Evolutionary conservation across 306 rosid genomes (phyloP).

Genomic region (Aeschynomene evenia): DNA sequence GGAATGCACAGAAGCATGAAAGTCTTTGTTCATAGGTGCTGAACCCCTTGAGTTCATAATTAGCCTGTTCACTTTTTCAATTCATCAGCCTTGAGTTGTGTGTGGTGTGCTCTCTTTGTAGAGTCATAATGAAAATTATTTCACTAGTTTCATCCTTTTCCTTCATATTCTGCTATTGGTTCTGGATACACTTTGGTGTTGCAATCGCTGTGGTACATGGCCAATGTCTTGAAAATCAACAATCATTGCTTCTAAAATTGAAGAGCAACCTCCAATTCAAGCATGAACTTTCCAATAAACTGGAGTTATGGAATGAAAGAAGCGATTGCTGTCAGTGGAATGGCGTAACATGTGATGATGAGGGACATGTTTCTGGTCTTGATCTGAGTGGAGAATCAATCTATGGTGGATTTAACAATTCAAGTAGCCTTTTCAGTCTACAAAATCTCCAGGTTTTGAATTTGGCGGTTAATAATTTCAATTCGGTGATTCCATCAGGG

Average conservation of each 20-base stretch:
- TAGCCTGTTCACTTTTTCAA: background rate
- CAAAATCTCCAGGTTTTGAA: background rate
- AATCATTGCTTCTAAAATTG: constrained; percentile 16
- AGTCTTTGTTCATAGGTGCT: background rate
- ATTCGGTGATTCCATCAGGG: constrained; percentile 2
- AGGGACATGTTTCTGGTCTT: constrained; percentile 26
- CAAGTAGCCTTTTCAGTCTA: constrained; percentile 14
- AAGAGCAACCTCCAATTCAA: background rate
- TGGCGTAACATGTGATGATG: constrained; percentile 39
- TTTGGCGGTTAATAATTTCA: background rate
- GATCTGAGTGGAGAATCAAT: constrained; percentile 14
- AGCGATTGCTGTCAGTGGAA: constrained; percentile 38
- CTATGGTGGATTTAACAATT: background rate
- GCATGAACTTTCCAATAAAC: background rate
- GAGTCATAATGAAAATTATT: constrained; percentile 29
- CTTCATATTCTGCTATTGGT: constrained; percentile 25
- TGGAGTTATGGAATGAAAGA: constrained; percentile 8
- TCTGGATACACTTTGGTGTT: background rate
- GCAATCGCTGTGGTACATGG: background rate
- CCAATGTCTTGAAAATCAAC: background rate
- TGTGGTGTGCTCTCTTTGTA: background rate
- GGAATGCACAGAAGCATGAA: background rate
- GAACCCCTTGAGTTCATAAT: background rate
- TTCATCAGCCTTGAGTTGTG: background rate
- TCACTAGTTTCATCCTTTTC: constrained; percentile 8